phyloP scores from a whole-genome alignment of 2,329 filamentous ascomycete species.

The Hypoxylon rubiginosum region DNA sequence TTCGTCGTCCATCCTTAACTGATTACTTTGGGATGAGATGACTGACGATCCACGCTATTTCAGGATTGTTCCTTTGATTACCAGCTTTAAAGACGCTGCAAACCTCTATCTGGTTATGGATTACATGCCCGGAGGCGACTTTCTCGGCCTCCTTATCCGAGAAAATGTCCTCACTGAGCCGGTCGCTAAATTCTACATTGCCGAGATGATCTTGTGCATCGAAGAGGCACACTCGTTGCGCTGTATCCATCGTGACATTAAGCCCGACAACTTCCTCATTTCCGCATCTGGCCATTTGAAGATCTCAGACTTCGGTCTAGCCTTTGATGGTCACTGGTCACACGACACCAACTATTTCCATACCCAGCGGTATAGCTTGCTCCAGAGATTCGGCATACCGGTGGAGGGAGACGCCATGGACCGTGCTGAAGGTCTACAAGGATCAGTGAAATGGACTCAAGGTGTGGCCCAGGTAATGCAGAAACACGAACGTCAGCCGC shows the following conservation, averaged over 20 bases:
- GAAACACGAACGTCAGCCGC: slow-evolving; percentile 56
- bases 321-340: slow-evolving; percentile 95
- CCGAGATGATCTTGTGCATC: slow-evolving; percentile 95
- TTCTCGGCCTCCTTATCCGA: slow-evolving; percentile 86
- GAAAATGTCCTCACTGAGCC: slow-evolving; percentile 85
- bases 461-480: slow-evolving; percentile 57
- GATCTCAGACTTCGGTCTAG: slow-evolving; percentile 95
- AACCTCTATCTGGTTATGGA: slow-evolving; percentile 97
- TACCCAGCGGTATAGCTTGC: slow-evolving; percentile 81
- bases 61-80: slow-evolving; percentile 86
- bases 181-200: slow-evolving; percentile 87
- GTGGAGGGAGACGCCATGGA: slow-evolving; percentile 82
- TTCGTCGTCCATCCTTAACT: slow-evolving; percentile 51
- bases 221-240: slow-evolving; percentile 89
- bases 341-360: slow-evolving; percentile 91
- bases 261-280: slow-evolving; percentile 97
- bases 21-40: not conserved
- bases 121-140: slow-evolving; percentile 97
- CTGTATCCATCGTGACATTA: slow-evolving; percentile 96
- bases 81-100: slow-evolving; percentile 87
- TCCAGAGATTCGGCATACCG: slow-evolving; percentile 80
- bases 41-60: slow-evolving; percentile 25
- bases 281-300: slow-evolving; percentile 90
- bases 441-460: slow-evolving; percentile 56
- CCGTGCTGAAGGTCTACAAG: slow-evolving; percentile 55